Evolutionary conservation across 352 stramenopile species (phyloP).

Genomic region (Globisporangium orthogonon): DNA sequence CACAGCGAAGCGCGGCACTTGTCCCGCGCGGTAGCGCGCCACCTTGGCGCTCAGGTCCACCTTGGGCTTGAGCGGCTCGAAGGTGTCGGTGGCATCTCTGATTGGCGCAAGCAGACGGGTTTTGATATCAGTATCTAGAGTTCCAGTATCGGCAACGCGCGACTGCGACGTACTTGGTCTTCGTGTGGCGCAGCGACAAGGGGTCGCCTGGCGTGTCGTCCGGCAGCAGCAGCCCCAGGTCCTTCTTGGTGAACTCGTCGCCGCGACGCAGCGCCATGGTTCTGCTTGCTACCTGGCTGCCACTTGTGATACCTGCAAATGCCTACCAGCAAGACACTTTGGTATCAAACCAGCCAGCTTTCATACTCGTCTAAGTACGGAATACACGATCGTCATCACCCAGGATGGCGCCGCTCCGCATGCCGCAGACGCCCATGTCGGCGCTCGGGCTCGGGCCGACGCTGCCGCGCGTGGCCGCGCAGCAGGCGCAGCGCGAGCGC

Average conservation of each 20-base stretch:
- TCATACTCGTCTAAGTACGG: too few relatives aligned
- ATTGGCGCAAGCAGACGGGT: neutral
- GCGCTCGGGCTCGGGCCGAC: slow-evolving; percentile 47
- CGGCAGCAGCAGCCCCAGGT: slow-evolving; percentile 72
- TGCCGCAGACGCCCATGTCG: slow-evolving; percentile 51
- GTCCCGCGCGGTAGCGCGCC: slow-evolving; percentile 71
- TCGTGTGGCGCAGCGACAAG: slow-evolving; percentile 73
- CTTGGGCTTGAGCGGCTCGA: slow-evolving; percentile 72
- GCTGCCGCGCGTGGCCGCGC: slow-evolving; percentile 16
- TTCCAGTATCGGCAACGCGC: too few relatives aligned
- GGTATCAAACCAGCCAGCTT: neutral
- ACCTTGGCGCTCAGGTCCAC: slow-evolving; percentile 80
- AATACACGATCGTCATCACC: neutral
- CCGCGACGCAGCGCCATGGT: slow-evolving; percentile 45
- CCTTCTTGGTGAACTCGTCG: slow-evolving; percentile 75
- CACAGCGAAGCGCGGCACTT: slow-evolving; percentile 68
- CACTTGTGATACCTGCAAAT: neutral
- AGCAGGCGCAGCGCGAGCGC: slow-evolving; percentile 10
- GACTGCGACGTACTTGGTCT: slow-evolving; percentile 31
- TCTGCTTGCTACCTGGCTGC: neutral
- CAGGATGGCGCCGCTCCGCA: slow-evolving; percentile 9
- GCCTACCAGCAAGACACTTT: neutral
- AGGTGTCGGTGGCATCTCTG: slow-evolving; percentile 66
- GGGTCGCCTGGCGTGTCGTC: slow-evolving; percentile 76
- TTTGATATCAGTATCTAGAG: too few relatives aligned